Base-by-base conservation (phyloP, 1,284 basidiomycete species). In the Singerocomus rubriflavus region DNA sequence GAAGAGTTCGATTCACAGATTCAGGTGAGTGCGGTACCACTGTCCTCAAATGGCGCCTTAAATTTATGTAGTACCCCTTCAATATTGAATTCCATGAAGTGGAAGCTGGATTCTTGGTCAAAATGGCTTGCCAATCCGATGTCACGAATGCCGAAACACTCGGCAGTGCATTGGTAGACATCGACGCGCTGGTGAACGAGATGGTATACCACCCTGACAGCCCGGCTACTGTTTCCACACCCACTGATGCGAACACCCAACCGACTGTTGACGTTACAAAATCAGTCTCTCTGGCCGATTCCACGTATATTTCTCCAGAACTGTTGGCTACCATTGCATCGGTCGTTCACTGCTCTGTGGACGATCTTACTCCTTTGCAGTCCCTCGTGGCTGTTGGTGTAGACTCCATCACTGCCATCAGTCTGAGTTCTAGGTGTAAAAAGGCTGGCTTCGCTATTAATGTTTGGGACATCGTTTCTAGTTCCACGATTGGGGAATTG, bases 341-440 rank as follows among this genome's bases (percentile, higher is more conserved):
- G 12, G 57, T 65, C 12, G 53, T 59, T 1, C 58, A 60, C 25
- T 56, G 60, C 6, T 48, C 66, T 9, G 29, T 46, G 6, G 56
- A 63, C 0, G 54, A 54, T 31, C 56, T 78, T 13, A 55, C 60
- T 21, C 54, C 63, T 7, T 49, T 57, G 9, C 74, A 74, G 6
- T 64, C 68, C 2, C 66, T 77, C 11, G 65, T 66, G 11, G 65
- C 74, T 6, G 59, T 80, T 6, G 78, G 78, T 9, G 66, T 80
- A n/a, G 78, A 80, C 56, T 79, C 78, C 1, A 80, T 80, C 47
- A 75, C 73, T 27, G 75, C 78, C 16, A 76, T 80, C 38, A 73
- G 74, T 51, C 64, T 80, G 16, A 68, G 71, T 8, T 67, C 74
- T 21, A 71, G 66, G 45, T 71, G 68, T 48, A 70, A 72, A 34